Conservation (phyloP, 129 eudicot genomes). For the Chrysanthemum seticuspe region DNA sequence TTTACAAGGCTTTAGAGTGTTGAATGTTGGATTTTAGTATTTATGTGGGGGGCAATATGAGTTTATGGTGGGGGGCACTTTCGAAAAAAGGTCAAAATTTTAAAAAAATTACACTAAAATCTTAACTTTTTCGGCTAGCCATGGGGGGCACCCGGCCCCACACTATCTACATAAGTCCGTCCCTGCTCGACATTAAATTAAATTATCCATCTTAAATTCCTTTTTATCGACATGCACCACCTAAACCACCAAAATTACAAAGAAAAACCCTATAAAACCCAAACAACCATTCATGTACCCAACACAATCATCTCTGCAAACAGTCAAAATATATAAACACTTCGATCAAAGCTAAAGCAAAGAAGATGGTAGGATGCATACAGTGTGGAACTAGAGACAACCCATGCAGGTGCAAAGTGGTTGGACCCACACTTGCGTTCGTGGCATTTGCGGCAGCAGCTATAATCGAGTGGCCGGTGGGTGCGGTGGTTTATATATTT, state of each 20-base stretch:
- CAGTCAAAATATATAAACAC: background rate
- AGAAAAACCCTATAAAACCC: slow-evolving; percentile 23
- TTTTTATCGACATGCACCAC: background rate
- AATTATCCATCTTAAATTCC: too few relatives aligned
- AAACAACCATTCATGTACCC: background rate
- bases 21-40: too few relatives aligned
- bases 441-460: slow-evolving; percentile 73
- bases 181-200: too few relatives aligned
- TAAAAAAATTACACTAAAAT: too few relatives aligned
- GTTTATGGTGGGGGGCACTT: too few relatives aligned
- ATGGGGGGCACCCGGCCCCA: too few relatives aligned
- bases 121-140: too few relatives aligned
- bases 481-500: slow-evolving; percentile 66
- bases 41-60: too few relatives aligned
- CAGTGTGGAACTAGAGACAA: slow-evolving; percentile 71
- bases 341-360: too few relatives aligned
- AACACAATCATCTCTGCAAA: slow-evolving; percentile 20
- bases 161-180: too few relatives aligned
- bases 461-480: slow-evolving; percentile 86
- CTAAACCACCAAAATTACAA: slow-evolving; percentile 5
- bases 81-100: too few relatives aligned
- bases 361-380: slow-evolving; percentile 47
- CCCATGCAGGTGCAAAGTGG: slow-evolving; percentile 89
- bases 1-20: too few relatives aligned
- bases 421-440: slow-evolving; percentile 78